Percentiles rank a stretch among this genome's conserved stretches.
These are phyloP conservation scores for Geosmithia putterillii DNA, from an alignment of 2,329 filamentous ascomycete species.

Conservation along the genomic window DNA sequence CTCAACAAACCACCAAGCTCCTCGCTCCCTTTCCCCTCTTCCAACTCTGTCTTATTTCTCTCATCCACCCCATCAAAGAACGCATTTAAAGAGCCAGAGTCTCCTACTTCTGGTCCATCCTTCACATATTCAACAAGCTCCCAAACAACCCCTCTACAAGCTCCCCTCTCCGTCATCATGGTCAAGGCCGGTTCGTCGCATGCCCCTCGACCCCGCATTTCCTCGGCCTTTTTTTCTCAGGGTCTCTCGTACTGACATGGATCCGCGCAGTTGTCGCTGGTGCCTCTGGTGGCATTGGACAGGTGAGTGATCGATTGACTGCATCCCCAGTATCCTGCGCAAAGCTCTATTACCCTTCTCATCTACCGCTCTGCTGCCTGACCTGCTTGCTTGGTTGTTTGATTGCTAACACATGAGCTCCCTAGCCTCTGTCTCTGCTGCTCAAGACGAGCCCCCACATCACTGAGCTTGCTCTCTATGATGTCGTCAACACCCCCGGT, in stretches of 20 bases:
- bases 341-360: neutral
- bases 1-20: neutral
- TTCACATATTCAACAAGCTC: neutral
- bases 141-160: no score
- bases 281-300: constrained; percentile 95
- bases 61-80: neutral
- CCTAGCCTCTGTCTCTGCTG: constrained; percentile 95
- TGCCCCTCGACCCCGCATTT: constrained; percentile 12
- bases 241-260: constrained; percentile 6
- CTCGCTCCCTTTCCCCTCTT: neutral
- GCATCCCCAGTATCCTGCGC: constrained; percentile 3
- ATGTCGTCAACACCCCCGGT: constrained; percentile 98
- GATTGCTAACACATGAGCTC: constrained; percentile 4
- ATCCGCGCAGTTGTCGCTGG: constrained; percentile 65
- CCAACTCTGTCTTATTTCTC: neutral
- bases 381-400: neutral
- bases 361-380: no score
- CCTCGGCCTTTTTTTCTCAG: constrained; percentile 1
- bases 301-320: constrained; percentile 42
- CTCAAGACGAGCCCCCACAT: constrained; percentile 83
- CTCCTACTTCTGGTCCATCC: neutral
- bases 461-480: constrained; percentile 90
- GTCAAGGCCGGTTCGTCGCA: constrained; percentile 50
- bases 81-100: no score
- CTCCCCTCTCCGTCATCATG: constrained; percentile 25